A percentile compares a stretch with the other conserved stretches of the same genome.
Conservation (phyloP, 2,329 filamentous ascomycete genomes). For the Juglanconis oblonga region DNA sequence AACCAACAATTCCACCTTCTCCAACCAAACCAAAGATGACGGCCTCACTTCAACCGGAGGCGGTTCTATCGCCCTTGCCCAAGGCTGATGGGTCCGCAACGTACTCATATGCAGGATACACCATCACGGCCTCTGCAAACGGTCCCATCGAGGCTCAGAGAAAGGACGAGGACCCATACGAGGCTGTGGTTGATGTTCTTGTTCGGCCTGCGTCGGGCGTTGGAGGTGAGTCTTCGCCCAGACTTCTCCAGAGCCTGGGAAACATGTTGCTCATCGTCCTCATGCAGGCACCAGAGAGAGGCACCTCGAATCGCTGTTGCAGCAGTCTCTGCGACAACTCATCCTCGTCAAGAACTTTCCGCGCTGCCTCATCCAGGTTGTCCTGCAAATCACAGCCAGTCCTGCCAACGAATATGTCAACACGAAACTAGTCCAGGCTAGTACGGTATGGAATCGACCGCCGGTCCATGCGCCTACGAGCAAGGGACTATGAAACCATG, state of each 20-base stretch:
- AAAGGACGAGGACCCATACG: conserved; percentile 87
- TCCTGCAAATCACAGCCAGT: conserved; percentile 70
- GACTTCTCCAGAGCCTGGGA: conserved; percentile 23
- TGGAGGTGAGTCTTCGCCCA: conserved; percentile 56
- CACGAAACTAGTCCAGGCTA: conserved; percentile 57
- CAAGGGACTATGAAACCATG: conserved; percentile 7
- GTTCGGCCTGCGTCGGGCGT: conserved; percentile 82
- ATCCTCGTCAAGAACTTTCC: conserved; percentile 75
- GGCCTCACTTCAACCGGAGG: conserved; percentile 45
- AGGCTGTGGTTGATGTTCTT: conserved; percentile 86
- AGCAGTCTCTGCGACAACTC: conserved; percentile 69
- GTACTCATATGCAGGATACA: conserved; percentile 73
- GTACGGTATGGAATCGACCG: conserved; percentile 48
- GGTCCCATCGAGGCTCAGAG: conserved; percentile 88
- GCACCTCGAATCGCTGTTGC: conserved; percentile 75
- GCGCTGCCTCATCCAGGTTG: conserved; percentile 74
- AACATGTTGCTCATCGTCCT: conserved; percentile 22
- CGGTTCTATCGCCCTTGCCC: conserved; percentile 57
- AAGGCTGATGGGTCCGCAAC: conserved; percentile 78
- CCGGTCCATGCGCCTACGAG: not conserved
- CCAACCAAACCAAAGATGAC: conserved; percentile 37
- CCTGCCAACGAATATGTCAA: conserved; percentile 65
- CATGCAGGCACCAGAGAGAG: conserved; percentile 66
- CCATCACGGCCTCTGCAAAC: conserved; percentile 82
- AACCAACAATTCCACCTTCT: not conserved